Conservation (phyloP, 306 rosid genomes). For the apple (Malus domestica) region DNA sequence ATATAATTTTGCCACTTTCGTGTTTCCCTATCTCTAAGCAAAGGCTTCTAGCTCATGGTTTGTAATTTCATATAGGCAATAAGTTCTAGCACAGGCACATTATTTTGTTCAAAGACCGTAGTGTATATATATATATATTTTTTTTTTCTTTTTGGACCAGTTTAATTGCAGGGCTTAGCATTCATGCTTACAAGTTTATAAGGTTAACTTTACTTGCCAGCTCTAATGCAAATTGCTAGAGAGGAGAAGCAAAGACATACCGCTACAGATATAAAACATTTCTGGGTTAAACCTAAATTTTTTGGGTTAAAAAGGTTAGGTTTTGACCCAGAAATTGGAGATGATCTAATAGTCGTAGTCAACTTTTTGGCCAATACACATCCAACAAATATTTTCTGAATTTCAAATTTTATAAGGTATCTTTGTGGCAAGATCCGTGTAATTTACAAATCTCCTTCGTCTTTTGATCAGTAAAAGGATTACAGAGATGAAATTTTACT, state of each 20-base stretch:
- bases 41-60: conserved; percentile 1
- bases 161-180: too few species aligned
- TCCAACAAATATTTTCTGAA: background rate
- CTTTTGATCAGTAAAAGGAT: too few species aligned
- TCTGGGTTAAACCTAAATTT: too few species aligned
- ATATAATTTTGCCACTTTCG: background rate
- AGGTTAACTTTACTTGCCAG: background rate
- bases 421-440: background rate
- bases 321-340: too few species aligned
- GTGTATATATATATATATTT: too few species aligned
- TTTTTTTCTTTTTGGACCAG: too few species aligned
- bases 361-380: background rate
- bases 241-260: background rate
- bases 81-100: background rate
- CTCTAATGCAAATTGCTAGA: background rate
- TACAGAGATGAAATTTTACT: too few species aligned
- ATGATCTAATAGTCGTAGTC: background rate
- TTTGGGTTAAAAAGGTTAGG: too few species aligned
- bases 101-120: background rate
- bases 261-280: too few species aligned
- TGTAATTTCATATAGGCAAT: background rate
- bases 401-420: background rate
- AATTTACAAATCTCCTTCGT: too few species aligned
- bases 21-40: background rate
- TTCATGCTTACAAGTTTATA: too few species aligned